Base-by-base conservation (phyloP, 768 basidiomycete genomes). In the Agaricus sinodeliciosus region DNA sequence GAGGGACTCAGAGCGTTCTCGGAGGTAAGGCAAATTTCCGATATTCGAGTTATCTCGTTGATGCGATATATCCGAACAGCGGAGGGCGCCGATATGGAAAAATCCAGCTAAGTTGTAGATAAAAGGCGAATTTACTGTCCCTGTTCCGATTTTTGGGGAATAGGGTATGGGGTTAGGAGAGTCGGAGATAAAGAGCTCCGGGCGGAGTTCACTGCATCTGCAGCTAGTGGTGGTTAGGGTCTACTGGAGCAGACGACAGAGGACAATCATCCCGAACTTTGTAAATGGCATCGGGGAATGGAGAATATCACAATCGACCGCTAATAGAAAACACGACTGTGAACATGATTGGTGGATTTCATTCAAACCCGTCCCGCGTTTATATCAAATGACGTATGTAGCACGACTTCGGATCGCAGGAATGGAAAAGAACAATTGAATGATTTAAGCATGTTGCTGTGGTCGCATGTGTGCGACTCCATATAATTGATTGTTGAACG, bases 1-100 rank as follows among this genome's bases (percentile, higher is more conserved):
- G 86, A 88, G 70, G 87, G 88, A 2, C 65, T 90, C 35, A 69
- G 71, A 57, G 87, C 87, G 3, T 90, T 89, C 62, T 59, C 69
- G 11, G 80, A 84, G 76, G 85, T 85, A 56, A 58, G 75, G 36
- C 45, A 16, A 43, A n/a, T 9, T 6, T 28, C 36, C 34, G 43
- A 41, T 43, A 48, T 45, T 51, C 27, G 36, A 19, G 42, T 18
- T 22, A 16, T 52, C 31, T 43, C 28, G 34, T 43, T 55, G 27
- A 56, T 31, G 16, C 18, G 13, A 37, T 41, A 37, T 41, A 11
- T 2, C 49, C 31, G 41, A 36, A 25, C 43, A 59, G 58, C 56
- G 56, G 48, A 51, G 58, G 11, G 28, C 55, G 11, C 58, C 58
- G 16, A 27, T 43, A 26, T 59, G 58, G 58, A 54, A 25, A 28